phyloP scores from a whole-genome alignment of 1,284 basidiomycete genomes.

The Pseudozyma thailandica region DNA sequence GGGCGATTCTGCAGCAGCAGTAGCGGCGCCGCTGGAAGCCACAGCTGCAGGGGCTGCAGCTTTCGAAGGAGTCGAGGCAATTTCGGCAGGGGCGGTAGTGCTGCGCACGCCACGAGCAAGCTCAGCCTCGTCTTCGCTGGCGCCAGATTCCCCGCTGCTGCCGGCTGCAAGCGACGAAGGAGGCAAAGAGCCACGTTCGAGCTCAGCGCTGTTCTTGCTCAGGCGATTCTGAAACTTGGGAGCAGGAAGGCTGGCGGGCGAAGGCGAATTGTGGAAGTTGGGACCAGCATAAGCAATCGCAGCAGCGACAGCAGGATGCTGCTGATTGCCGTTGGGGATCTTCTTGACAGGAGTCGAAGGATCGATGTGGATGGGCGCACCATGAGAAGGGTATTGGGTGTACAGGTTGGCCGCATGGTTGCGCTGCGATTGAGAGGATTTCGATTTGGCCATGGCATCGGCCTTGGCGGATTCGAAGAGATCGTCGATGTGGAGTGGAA shows the following conservation, averaged over 20 bases:
- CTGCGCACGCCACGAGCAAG: conserved; percentile 38
- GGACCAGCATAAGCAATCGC: conserved; percentile 60
- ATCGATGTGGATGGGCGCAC: conserved; percentile 42
- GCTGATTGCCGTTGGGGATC: conserved; percentile 23
- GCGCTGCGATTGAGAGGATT: conserved; percentile 29
- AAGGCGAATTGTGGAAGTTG: conserved; percentile 64
- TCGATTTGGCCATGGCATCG: conserved; percentile 27
- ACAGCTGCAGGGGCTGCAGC: conserved; percentile 18
- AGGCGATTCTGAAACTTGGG: conserved; percentile 55
- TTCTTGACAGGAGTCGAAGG: conserved; percentile 49
- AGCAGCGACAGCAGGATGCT: conserved; percentile 39
- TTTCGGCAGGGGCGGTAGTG: conserved; percentile 50
- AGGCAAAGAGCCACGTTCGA: conserved; percentile 20
- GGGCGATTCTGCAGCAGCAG: conserved; percentile 27
- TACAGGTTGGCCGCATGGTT: conserved; percentile 10
- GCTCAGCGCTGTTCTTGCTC: conserved; percentile 39
- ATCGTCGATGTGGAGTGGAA: conserved; percentile 47
- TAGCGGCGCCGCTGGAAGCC: conserved; percentile 11
- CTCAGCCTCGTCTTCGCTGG: conserved; percentile 44
- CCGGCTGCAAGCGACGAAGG: conserved; percentile 33
- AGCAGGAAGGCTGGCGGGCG: conserved; percentile 58
- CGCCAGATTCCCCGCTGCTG: conserved; percentile 33
- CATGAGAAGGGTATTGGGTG: conserved; percentile 30
- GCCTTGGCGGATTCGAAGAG: conserved; percentile 37
- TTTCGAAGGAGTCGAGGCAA: conserved; percentile 32